Percentiles rank a stretch among this genome's conserved stretches.
phyloP scores from a whole-genome alignment of 1,284 basidiomycete species.

The Rhodotorula sp. region DNA sequence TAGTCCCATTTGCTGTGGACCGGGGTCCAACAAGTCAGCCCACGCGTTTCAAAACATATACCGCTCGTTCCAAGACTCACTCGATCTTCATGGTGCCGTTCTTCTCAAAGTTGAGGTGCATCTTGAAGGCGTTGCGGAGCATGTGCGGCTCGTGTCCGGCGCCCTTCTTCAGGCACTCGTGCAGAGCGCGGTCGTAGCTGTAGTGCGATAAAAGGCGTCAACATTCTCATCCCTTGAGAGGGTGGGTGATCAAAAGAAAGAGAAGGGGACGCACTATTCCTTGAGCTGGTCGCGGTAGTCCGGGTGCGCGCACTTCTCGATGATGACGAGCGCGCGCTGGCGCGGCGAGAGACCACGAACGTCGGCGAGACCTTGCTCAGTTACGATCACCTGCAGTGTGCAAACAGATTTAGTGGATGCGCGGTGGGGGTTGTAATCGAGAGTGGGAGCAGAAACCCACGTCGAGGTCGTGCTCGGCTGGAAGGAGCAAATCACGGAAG shows the following conservation, averaged over 20 bases:
- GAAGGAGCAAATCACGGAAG: background rate
- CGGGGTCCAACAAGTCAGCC: too few relatives aligned
- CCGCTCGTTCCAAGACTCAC: background rate
- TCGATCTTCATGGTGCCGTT: slow-evolving; percentile 43
- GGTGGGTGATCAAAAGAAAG: too few relatives aligned
- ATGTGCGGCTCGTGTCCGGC: slow-evolving; percentile 58
- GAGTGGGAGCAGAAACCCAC: background rate
- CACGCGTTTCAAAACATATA: too few relatives aligned
- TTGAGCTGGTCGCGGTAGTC: slow-evolving; percentile 55
- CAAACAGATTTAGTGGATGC: slow-evolving; percentile 36
- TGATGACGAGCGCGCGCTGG: slow-evolving; percentile 57
- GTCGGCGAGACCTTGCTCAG: slow-evolving; percentile 56
- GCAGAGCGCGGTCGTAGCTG: slow-evolving; percentile 54
- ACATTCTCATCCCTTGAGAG: background rate
- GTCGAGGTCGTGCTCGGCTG: slow-evolving; percentile 15
- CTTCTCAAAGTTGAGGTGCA: slow-evolving; percentile 36
- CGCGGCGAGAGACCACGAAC: slow-evolving; percentile 56
- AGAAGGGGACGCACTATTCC: slow-evolving; percentile 49
- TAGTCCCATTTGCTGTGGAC: background rate
- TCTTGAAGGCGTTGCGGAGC: slow-evolving; percentile 46
- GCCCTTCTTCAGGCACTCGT: slow-evolving; percentile 55
- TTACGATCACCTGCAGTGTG: slow-evolving; percentile 36
- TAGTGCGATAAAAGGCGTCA: background rate
- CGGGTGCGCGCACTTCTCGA: slow-evolving; percentile 53
- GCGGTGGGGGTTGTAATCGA: background rate